Evolutionary conservation across 129 eudicot species (phyloP).

Genomic region (Chrysanthemum makinoi): DNA sequence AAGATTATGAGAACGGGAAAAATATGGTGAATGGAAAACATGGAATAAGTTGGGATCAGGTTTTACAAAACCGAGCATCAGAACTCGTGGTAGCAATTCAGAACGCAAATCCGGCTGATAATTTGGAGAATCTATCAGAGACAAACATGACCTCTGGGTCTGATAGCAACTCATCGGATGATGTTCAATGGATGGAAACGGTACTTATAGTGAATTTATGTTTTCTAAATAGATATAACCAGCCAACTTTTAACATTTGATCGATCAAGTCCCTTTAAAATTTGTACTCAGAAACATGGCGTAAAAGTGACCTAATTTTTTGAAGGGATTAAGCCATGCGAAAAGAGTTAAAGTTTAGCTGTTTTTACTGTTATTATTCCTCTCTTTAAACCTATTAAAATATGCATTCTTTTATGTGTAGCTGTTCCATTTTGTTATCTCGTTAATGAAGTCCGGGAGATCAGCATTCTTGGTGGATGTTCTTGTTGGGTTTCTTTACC

Average conservation of each 20-base stretch:
- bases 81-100: conserved; percentile 68
- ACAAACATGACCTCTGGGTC: conserved; percentile 39
- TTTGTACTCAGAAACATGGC: too few species aligned
- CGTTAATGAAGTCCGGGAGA: conserved; percentile 92
- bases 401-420: conserved; percentile 33
- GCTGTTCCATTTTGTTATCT: conserved; percentile 81
- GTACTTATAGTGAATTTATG: conserved; percentile 33
- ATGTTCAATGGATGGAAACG: conserved; percentile 98
- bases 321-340: too few species aligned
- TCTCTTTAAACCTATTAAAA: background rate
- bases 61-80: conserved; percentile 60
- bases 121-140: conserved; percentile 45
- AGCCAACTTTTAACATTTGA: too few species aligned
- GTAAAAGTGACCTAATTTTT: too few species aligned
- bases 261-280: too few species aligned
- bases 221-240: background rate
- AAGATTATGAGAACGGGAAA: conserved; percentile 28
- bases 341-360: too few species aligned
- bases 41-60: conserved; percentile 53
- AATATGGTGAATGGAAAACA: conserved; percentile 22
- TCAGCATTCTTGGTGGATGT: conserved; percentile 77
- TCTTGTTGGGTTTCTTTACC: conserved; percentile 86
- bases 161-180: conserved; percentile 64
- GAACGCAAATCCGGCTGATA: conserved; percentile 58
- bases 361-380: background rate